Evolutionary conservation across 768 basidiomycete species (phyloP).

Genomic region (Pholiota conissans): DNA sequence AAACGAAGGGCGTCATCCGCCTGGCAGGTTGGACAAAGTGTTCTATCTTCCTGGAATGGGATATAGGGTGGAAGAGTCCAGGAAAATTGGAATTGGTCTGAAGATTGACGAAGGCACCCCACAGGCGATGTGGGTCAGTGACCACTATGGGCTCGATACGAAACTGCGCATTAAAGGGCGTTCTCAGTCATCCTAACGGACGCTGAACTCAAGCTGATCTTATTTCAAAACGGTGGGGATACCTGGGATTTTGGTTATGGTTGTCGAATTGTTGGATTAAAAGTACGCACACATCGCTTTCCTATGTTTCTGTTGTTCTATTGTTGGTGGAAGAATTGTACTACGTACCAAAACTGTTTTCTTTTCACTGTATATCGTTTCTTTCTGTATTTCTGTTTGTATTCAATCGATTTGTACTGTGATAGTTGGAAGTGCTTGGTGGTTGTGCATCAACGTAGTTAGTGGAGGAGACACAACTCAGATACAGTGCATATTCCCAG

Average conservation of each 20-base stretch:
- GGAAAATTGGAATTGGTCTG: conserved; percentile 56
- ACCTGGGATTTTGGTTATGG: background rate
- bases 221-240: background rate
- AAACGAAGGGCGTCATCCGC: conserved; percentile 38
- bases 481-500: background rate
- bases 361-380: background rate
- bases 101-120: conserved; percentile 35
- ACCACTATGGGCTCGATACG: conserved; percentile 63
- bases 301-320: background rate
- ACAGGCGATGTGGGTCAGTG: conserved; percentile 52
- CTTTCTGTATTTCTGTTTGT: background rate
- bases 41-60: conserved; percentile 52
- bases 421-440: background rate
- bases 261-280: background rate
- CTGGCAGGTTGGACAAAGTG: conserved; percentile 65
- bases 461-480: background rate
- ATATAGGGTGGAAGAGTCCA: conserved; percentile 52
- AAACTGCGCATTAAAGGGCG: conserved; percentile 25
- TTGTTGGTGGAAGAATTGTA: too few species aligned
- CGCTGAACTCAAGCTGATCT: background rate
- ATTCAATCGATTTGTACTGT: background rate
- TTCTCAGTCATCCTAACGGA: conserved; percentile 1
- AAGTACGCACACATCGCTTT: background rate
- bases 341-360: too few species aligned
- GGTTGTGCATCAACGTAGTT: background rate